Conservation (phyloP, 371 early-diverging fungal genomes). For the Mucor racemosus region DNA sequence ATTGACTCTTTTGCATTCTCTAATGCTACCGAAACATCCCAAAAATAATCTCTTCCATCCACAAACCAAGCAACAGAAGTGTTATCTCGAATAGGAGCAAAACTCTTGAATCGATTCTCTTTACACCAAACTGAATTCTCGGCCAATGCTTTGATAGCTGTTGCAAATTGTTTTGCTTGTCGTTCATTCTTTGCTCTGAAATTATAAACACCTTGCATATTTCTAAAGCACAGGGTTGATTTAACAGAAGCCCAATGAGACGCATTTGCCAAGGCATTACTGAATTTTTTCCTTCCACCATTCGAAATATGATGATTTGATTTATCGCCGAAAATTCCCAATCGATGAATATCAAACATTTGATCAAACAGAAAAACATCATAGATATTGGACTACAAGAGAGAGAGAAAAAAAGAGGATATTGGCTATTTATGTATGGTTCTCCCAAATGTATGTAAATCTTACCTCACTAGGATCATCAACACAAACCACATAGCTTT, state of each 20-base stretch:
- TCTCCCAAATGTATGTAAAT: no score
- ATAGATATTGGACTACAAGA: constrained; percentile 40
- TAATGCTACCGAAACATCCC: constrained; percentile 78
- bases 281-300: constrained; percentile 27
- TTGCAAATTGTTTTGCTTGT: constrained; percentile 55
- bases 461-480: constrained; percentile 36
- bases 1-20: constrained; percentile 76
- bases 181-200: constrained; percentile 59
- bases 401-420: not conserved
- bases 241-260: constrained; percentile 41
- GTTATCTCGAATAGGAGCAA: constrained; percentile 73
- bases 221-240: constrained; percentile 47
- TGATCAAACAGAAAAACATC: constrained; percentile 63
- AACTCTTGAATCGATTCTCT: constrained; percentile 72
- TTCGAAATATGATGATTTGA: constrained; percentile 10
- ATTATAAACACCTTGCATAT: constrained; percentile 51
- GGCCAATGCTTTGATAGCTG: constrained; percentile 42
- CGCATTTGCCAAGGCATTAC: constrained; percentile 38
- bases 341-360: constrained; percentile 41
- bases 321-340: constrained; percentile 21
- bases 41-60: constrained; percentile 84
- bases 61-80: constrained; percentile 72
- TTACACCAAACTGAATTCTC: constrained; percentile 57
- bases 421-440: no score
- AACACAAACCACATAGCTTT: constrained; percentile 59